Evolutionary conservation across 192 early-diverging fungal species (phyloP), one percentile per base, ranked within the genome.

Genomic region (Spizellomyces punctatus): DNA sequence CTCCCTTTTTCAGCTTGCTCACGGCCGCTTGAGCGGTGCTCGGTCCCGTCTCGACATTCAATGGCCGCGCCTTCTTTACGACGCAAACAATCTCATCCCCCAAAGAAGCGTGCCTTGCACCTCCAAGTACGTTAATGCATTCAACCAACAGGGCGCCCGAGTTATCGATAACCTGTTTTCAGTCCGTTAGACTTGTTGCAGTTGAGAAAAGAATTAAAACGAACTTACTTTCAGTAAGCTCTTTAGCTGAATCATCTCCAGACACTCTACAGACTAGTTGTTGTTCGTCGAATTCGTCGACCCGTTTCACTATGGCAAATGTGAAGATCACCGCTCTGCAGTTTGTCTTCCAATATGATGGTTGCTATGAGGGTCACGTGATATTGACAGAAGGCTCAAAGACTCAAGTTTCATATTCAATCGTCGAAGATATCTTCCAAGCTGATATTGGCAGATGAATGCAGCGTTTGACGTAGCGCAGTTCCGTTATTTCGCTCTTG

Each of bases 41-140:
- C 1, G 72, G 36, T 19, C 71, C 66, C 16, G 61, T 72, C 43
- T 59, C 74, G 36, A 72, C 50, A 43, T 87, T 88, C 63, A 90
- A 82, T 12, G 96, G 86, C 74, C 92, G 84, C 22, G 96, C 95
- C 81, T 92, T 91, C 83, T 96, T 96, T 22, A 98, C 94, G n/a
- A 94, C 91, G 64, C 92, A 90, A 7, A 96, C 95, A 62, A 98
- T 95, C 75, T 96, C 96, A 81, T 96, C 94, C 56, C 96, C 96
- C 66, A 90, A 22, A 5, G 75, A 77, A 45, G 74, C 78, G 43
- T 75, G 64, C 36, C 76, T 48, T 16, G 64, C 63, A 41, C 76
- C 72, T 52, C 92, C 92, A 76, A 94, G 82, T 5, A 95, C 94
- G 73, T 93, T 92, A 81, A 99, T 96, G 84, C 95, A 96, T 82